Evolutionary conservation across 768 basidiomycete species (phyloP).

Genomic region (Agaricus blazei): DNA sequence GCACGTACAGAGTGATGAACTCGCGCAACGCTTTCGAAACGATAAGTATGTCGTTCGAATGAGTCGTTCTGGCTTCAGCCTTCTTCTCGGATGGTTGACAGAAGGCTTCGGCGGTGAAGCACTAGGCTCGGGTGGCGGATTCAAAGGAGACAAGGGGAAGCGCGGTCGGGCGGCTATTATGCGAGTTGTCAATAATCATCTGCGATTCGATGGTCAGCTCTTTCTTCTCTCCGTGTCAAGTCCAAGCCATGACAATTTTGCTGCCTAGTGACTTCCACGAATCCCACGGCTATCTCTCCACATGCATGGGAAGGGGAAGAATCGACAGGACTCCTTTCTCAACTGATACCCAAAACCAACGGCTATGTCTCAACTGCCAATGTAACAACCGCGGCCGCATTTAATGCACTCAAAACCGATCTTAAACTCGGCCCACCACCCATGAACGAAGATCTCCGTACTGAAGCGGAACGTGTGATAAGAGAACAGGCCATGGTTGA

Average conservation of each 20-base stretch:
- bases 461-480: constrained; percentile 75
- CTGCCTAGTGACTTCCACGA: constrained; percentile 61
- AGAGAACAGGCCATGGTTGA: constrained; percentile 80
- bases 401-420: constrained; percentile 70
- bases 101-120: constrained; percentile 87
- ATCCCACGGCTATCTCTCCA: constrained; percentile 55
- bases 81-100: constrained; percentile 94
- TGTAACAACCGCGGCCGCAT: constrained; percentile 49
- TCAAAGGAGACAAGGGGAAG: constrained; percentile 76
- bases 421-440: constrained; percentile 86
- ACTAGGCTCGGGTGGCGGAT: constrained; percentile 74
- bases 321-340: constrained; percentile 76
- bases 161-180: constrained; percentile 87
- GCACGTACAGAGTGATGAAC: constrained; percentile 79
- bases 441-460: constrained; percentile 70
- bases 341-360: constrained; percentile 62
- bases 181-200: constrained; percentile 90
- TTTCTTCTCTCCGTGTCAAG: constrained; percentile 7
- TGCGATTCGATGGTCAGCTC: constrained; percentile 79
- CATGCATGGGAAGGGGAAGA: constrained; percentile 89
- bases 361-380: constrained; percentile 24
- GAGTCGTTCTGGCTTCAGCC: constrained; percentile 86
- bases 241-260: constrained; percentile 15
- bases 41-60: constrained; percentile 90
- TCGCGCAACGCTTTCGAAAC: constrained; percentile 79